Evolutionary conservation across 495 filamentous ascomycete genomes (phyloP), one percentile per base, ranked within the genome.

Genomic region (Clavariopsis aquatica): DNA sequence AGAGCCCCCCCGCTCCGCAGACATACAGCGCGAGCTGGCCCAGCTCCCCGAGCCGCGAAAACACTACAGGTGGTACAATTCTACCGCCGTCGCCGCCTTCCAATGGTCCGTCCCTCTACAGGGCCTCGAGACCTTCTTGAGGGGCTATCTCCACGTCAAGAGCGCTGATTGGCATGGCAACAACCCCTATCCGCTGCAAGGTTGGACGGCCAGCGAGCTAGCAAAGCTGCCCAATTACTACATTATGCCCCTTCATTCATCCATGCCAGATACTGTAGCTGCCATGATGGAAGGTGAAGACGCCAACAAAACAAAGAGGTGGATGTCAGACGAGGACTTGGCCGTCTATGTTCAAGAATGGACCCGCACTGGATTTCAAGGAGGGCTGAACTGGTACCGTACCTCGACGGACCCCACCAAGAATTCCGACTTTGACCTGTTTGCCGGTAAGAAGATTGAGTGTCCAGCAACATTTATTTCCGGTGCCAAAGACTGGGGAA

Each of bases 51-150:
- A 76, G 29, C 82, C 83, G 3, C 72, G 84, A 38, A 89, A 89
- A 64, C 85, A 89, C 64, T 89, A 89, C 76, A 87, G 85, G 70
- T 85, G 81, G 82, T 88, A 89, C 72, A 88, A 89, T 69, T 86
- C 84, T 0, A 85, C 82, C 19, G 57, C 77, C 0, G 54, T 73
- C 1, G 86, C 86, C 0, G 82, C 79, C 28, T n/a, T 41, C 0
- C 84, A 89, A 22, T 89, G 88, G 86, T 76, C 78, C n/a, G 62
- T 69, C 17, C 80, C 82, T 4, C 61, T 71, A 0, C 78, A 82
- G 60, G 83, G 84, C 3, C 75, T 89, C 19, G 76, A 79, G 38
- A 69, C 69, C 9, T 89, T 89, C 60, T 72, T 89, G 28, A 79
- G 87, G 2, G 85, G 87, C 10, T 90, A 89, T 69, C 84, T 89